Percentiles rank a stretch among this genome's conserved stretches.
Conservation (phyloP, 2,329 filamentous ascomycete genomes). For the Sporothrix humicola region DNA sequence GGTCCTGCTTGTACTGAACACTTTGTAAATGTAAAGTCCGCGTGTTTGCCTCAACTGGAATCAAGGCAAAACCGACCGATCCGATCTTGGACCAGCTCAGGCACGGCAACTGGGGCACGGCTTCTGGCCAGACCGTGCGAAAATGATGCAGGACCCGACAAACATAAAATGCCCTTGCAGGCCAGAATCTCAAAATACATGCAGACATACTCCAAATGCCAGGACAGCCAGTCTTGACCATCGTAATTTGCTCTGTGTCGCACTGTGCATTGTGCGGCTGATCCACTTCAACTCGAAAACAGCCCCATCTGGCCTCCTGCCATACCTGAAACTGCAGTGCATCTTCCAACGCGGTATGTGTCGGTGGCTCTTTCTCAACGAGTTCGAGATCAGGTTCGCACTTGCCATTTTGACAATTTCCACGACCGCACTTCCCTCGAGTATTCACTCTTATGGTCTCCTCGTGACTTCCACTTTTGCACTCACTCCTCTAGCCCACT, state of each 20-base stretch:
- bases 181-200: no score
- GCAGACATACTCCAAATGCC: neutral
- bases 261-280: conserved; percentile 23
- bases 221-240: neutral
- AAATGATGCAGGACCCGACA: neutral
- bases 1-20: neutral
- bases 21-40: neutral
- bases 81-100: conserved; percentile 23
- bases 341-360: conserved; percentile 9
- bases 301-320: neutral
- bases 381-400: neutral
- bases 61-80: conserved; percentile 18
- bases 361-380: conserved; percentile 1
- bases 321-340: conserved; percentile 21
- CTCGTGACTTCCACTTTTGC: neutral
- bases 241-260: conserved; percentile 5
- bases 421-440: neutral
- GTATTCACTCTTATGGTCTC: neutral
- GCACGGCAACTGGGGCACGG: neutral
- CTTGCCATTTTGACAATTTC: neutral
- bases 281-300: conserved; percentile 18
- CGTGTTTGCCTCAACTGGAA: conserved; percentile 19
- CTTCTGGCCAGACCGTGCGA: conserved; percentile 25
- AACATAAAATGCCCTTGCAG: neutral
- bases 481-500: neutral